Base-by-base conservation (phyloP, 2,329 filamentous ascomycete genomes). In the Talaromyces sp. region DNA sequence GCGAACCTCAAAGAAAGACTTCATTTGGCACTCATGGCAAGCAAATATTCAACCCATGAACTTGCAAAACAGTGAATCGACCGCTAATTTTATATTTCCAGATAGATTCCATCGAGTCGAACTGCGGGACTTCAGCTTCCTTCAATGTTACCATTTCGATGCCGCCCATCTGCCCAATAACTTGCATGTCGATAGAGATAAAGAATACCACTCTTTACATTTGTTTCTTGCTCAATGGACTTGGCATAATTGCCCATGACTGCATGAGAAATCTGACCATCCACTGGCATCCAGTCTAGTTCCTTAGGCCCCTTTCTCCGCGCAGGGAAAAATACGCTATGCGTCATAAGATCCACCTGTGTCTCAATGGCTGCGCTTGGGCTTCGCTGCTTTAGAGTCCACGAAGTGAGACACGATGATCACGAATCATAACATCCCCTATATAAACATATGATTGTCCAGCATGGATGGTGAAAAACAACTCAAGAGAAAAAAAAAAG, bases 271-370 rank as follows among this genome's bases (percentile, higher is more conserved):
- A 56, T 13, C 4, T 5, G 5, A 17, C 19, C 29, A n/a, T n/a
- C n/a, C n/a, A n/a, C n/a, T n/a, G n/a, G n/a, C 17, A 27, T n/a
- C 54, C 11, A 27, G 7, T 27, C 34, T 40, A 58, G 31, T 36
- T 19, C n/a, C 29, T 13, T 29, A 27, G 34, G 22, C 58, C 58
- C 58, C 43, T 61, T 49, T 51, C 59, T 38, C 31, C 31, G 34
- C 47, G 31, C 60, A 43, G 31, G 47, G 27, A 60, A 43, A 31
- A 43, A 45, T 27, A 60, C 58, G 58, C 58, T 47, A 43, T 43
- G 60, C 47, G 60, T 54, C 60, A 62, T 62, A 43, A 54, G 47
- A 22, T 62, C 60, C 34, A 54, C 47, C 47, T 22, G 25, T 38
- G 49, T 61, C 31, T 38, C 47, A 31, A 56, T 56, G 31, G 49